Percentiles rank a stretch among this genome's conserved stretches.
These are phyloP conservation scores for Camillea tinctor DNA, from an alignment of 2,329 filamentous ascomycete genomes.

Conservation along the genomic window DNA sequence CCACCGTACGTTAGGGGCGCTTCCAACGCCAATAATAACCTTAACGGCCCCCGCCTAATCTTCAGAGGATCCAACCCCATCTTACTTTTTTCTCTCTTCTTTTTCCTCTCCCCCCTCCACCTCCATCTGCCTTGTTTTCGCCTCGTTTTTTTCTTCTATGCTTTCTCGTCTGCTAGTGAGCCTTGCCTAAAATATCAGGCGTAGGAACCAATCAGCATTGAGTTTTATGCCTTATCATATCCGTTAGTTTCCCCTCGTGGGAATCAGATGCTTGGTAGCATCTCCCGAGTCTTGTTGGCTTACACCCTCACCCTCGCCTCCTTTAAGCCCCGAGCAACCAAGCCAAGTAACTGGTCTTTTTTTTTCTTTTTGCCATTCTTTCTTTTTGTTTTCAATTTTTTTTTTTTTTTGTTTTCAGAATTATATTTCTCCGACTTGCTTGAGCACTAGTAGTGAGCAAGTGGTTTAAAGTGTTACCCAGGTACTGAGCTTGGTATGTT, in stretches of 20 bases:
- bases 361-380: not conserved
- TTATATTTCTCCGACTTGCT: conserved; percentile 1
- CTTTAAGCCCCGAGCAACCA: not conserved
- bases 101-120: conserved; percentile 1
- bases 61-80: conserved; percentile 4
- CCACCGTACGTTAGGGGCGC: conserved; percentile 6
- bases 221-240: not conserved
- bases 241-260: not conserved
- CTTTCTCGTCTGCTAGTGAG: conserved; percentile 6
- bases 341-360: too few species aligned
- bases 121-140: conserved; percentile 11
- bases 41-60: conserved; percentile 16
- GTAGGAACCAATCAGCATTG: not conserved
- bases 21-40: conserved; percentile 21
- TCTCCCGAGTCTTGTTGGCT: not conserved
- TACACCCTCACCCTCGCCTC: not conserved
- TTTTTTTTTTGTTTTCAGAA: not conserved
- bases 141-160: conserved; percentile 3
- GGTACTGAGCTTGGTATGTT: too few species aligned
- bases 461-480: too few species aligned
- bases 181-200: conserved; percentile 7
- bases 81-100: conserved; percentile 15
- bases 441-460: not conserved
- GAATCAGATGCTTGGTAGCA: not conserved
- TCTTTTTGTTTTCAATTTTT: not conserved